Percentiles rank a stretch among this genome's conserved stretches.
Evolutionary conservation across 306 rosid genomes (phyloP).

Genomic region (Macrotyloma uniflorum): DNA sequence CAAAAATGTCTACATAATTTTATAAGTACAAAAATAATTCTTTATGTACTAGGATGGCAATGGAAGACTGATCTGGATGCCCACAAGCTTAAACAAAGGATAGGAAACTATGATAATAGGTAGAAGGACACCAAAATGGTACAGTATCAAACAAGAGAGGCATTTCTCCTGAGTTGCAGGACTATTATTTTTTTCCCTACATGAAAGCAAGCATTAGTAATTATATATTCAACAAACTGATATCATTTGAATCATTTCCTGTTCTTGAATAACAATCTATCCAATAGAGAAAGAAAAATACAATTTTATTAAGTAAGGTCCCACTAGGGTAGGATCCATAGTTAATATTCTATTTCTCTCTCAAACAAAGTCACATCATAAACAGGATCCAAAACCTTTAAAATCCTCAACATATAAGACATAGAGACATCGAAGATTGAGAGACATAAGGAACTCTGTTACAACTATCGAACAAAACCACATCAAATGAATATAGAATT

Average conservation of each 20-base stretch:
- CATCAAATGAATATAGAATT: background rate
- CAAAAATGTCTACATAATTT: slow-evolving; percentile 39
- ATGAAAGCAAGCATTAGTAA: slow-evolving; percentile 41
- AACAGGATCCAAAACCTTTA: background rate
- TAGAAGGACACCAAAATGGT: too few relatives aligned
- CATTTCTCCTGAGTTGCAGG: slow-evolving; percentile 84
- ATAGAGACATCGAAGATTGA: too few relatives aligned
- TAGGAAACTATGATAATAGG: too few relatives aligned
- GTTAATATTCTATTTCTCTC: background rate
- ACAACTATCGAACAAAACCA: background rate
- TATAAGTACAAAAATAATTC: slow-evolving; percentile 87
- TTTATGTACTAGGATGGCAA: too few relatives aligned
- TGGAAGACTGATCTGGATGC: too few relatives aligned
- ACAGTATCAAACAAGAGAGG: slow-evolving; percentile 62
- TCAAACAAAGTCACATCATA: background rate
- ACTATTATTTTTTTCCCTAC: slow-evolving; percentile 77
- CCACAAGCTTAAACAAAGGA: too few relatives aligned
- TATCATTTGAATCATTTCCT: background rate
- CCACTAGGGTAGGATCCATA: background rate
- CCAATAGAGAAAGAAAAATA: background rate
- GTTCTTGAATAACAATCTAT: background rate
- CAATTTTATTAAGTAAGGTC: background rate
- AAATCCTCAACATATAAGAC: background rate
- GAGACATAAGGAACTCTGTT: background rate
- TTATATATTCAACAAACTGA: slow-evolving; percentile 4